phyloP scores from a whole-genome alignment of 495 filamentous ascomycete genomes.

The Chaetomium tenue region DNA sequence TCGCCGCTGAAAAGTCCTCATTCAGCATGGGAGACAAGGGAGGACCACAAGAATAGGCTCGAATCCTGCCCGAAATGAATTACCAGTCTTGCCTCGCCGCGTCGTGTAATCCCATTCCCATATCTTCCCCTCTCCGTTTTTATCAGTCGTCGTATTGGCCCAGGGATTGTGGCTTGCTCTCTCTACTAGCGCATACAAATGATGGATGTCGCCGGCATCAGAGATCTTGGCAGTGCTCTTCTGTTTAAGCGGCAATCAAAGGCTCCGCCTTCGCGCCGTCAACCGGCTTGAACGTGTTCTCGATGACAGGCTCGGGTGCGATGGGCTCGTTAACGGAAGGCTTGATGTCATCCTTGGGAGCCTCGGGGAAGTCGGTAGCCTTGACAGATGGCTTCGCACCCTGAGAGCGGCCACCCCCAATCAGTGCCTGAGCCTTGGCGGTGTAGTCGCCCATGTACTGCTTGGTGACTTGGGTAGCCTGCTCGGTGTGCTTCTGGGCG shows the following conservation, averaged over 20 bases:
- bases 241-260: constrained; percentile 37
- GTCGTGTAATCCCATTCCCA: not conserved
- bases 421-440: constrained; percentile 74
- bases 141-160: not conserved
- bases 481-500: constrained; percentile 75
- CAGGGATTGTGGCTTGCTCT: not conserved
- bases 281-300: too few relatives aligned
- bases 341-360: constrained; percentile 50
- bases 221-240: not conserved
- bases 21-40: not conserved
- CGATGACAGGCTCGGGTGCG: constrained; percentile 14
- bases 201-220: not conserved
- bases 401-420: constrained; percentile 43
- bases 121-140: not conserved
- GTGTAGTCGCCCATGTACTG: constrained; percentile 81
- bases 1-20: not conserved
- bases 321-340: not conserved
- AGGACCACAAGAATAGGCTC: not conserved
- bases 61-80: not conserved
- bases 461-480: constrained; percentile 72
- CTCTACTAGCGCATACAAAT: not conserved
- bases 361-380: constrained; percentile 58
- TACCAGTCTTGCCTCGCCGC: constrained; percentile 9
- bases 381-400: constrained; percentile 37
- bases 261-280: constrained; percentile 34